These are phyloP conservation scores for Hymenoscyphus linearis DNA, from an alignment of 2,329 filamentous ascomycete species.

Conservation along the genomic window DNA sequence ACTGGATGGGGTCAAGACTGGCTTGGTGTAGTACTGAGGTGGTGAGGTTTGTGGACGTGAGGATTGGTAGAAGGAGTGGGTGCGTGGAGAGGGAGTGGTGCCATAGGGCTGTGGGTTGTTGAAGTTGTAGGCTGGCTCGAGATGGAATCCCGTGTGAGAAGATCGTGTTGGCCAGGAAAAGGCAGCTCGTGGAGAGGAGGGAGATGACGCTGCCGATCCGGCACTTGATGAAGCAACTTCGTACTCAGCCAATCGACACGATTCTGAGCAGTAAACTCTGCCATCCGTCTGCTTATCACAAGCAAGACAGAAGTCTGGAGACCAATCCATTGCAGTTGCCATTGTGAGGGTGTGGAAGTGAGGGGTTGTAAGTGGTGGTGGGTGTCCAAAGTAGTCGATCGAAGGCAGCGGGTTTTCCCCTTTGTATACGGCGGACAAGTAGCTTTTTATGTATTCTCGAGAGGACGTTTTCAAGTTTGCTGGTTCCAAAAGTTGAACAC, in stretches of 20 bases:
- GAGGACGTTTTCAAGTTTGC: slow-evolving; percentile 10
- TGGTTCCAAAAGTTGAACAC: slow-evolving; percentile 17
- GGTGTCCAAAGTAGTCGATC: slow-evolving; percentile 6
- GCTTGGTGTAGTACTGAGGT: slow-evolving; percentile 36
- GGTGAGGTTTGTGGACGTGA: slow-evolving; percentile 43
- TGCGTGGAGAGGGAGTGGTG: slow-evolving; percentile 39
- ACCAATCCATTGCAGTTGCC: slow-evolving; percentile 52
- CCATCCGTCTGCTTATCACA: slow-evolving; percentile 85
- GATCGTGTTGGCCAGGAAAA: slow-evolving; percentile 46
- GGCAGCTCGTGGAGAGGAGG: slow-evolving; percentile 42
- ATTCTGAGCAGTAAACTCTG: slow-evolving; percentile 85
- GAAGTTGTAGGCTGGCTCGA: slow-evolving; percentile 74
- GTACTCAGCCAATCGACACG: slow-evolving; percentile 81
- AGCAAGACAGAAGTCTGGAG: slow-evolving; percentile 86
- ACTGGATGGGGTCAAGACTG: slow-evolving; percentile 62
- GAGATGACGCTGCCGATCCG: slow-evolving; percentile 54
- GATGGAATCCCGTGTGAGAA: slow-evolving; percentile 52
- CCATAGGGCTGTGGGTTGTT: slow-evolving; percentile 55
- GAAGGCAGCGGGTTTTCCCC: slow-evolving; percentile 6
- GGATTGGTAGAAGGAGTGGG: slow-evolving; percentile 40
- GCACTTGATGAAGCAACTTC: slow-evolving; percentile 60
- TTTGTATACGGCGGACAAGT: slow-evolving; percentile 7
- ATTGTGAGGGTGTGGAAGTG: slow-evolving; percentile 22
- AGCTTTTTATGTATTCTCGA: slow-evolving; percentile 11
- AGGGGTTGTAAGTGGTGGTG: neutral